phyloP scores from a whole-genome alignment of 2,329 filamentous ascomycete species.

The Aspergillus caelatus region DNA sequence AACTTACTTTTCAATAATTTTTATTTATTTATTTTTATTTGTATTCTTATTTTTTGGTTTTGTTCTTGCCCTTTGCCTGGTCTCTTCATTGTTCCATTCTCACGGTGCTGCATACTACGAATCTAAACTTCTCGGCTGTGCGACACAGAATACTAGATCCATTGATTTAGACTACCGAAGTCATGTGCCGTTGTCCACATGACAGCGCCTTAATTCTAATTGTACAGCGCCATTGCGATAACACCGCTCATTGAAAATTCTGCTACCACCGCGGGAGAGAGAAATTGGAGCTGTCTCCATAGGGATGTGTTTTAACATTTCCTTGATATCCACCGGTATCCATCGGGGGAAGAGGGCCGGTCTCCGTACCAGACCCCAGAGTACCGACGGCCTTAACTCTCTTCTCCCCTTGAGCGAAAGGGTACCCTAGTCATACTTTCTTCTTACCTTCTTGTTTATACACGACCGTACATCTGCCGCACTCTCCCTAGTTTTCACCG shows the following conservation, averaged over 20 bases:
- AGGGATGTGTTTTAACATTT: not conserved
- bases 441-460: not conserved
- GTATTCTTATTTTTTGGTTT: not conserved
- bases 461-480: not conserved
- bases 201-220: conserved; percentile 2
- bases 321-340: not conserved
- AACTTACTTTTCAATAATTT: not conserved
- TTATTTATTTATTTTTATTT: not conserved
- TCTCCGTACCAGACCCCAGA: not conserved
- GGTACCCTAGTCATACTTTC: not conserved
- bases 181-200: conserved; percentile 4
- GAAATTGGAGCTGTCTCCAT: not conserved
- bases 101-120: not conserved
- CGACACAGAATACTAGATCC: not conserved
- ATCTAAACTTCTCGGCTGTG: not conserved
- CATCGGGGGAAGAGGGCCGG: not conserved
- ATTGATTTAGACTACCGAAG: not conserved
- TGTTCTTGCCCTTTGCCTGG: not conserved
- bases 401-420: not conserved
- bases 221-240: not conserved
- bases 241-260: not conserved
- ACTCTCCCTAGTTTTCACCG: conserved; percentile 14
- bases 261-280: not conserved
- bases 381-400: not conserved
- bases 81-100: not conserved